These are phyloP conservation scores for Penicillium sp. DNA, from an alignment of 2,329 filamentous ascomycete species.

Conservation along the genomic window DNA sequence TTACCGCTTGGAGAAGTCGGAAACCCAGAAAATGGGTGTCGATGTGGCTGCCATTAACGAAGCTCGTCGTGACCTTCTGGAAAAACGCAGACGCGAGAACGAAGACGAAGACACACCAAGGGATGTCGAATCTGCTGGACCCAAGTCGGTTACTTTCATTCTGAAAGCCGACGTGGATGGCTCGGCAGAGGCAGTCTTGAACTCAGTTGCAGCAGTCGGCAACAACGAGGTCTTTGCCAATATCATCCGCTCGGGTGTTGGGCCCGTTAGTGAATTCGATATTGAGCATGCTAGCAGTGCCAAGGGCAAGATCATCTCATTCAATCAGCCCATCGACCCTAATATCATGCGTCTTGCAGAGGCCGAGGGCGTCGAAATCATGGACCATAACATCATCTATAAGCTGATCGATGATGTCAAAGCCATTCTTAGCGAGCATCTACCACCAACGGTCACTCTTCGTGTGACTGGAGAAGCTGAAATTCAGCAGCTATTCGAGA, in stretches of 20 bases:
- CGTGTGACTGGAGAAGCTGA: conserved; percentile 86
- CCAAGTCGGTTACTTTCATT: conserved; percentile 70
- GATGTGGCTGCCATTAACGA: conserved; percentile 79
- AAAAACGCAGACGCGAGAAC: conserved; percentile 42
- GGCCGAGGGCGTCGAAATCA: conserved; percentile 67
- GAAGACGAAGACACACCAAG: conserved; percentile 36
- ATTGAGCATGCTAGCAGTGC: conserved; percentile 81
- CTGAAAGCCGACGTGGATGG: conserved; percentile 92
- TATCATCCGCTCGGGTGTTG: conserved; percentile 74
- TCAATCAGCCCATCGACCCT: conserved; percentile 71
- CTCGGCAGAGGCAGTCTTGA: conserved; percentile 85
- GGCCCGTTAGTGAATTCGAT: conserved; percentile 79
- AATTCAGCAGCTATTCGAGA: conserved; percentile 76
- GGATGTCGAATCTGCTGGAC: conserved; percentile 45
- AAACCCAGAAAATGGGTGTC: conserved; percentile 62
- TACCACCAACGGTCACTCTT: conserved; percentile 65
- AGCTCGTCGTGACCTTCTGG: conserved; percentile 59
- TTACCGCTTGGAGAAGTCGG: conserved; percentile 70
- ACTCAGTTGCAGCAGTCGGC: conserved; percentile 73
- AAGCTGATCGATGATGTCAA: conserved; percentile 51
- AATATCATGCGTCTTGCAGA: conserved; percentile 70
- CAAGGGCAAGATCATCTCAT: conserved; percentile 75
- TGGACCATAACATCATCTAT: conserved; percentile 73
- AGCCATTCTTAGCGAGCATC: conserved; percentile 64
- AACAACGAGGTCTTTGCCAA: conserved; percentile 78